phyloP scores from a whole-genome alignment of 257 asterid genomes.

The Fraxinus cuspidata region DNA sequence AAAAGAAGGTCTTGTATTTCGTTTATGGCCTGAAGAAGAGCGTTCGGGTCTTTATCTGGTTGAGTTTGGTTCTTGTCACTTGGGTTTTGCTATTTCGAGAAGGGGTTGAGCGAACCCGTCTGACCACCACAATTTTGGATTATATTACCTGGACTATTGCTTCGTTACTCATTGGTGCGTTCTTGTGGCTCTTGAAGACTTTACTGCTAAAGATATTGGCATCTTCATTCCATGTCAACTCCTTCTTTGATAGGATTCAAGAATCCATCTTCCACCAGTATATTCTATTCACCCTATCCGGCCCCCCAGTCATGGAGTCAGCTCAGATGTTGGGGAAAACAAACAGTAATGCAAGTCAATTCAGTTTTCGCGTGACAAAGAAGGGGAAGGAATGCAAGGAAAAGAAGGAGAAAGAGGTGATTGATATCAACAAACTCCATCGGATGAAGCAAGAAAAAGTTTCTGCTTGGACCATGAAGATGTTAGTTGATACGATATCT shows the following conservation, averaged over 20 bases:
- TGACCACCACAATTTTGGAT: background rate
- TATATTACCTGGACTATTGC: conserved; percentile 13
- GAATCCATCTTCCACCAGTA: conserved; percentile 76
- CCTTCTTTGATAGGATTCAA: conserved; percentile 86
- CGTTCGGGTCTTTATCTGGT: conserved; percentile 68
- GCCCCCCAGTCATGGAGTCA: conserved; percentile 69
- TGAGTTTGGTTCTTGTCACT: conserved; percentile 60
- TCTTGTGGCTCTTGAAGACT: conserved; percentile 78
- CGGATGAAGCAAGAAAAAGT: conserved; percentile 84
- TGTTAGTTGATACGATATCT: conserved; percentile 68
- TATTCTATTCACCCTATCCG: conserved; percentile 60
- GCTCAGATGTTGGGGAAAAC: conserved; percentile 53
- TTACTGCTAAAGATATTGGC: conserved; percentile 75
- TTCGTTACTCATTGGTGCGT: conserved; percentile 61
- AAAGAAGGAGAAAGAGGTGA: conserved; percentile 49
- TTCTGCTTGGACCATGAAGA: conserved; percentile 88
- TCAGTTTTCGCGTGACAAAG: conserved; percentile 48
- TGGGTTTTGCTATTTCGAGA: conserved; percentile 45
- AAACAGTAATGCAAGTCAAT: conserved; percentile 48
- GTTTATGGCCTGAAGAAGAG: conserved; percentile 75
- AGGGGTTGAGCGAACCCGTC: background rate
- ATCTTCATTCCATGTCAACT: conserved; percentile 69
- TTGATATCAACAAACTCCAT: conserved; percentile 70
- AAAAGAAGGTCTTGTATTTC: conserved; percentile 75
- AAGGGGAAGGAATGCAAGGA: conserved; percentile 55